A percentile compares a stretch with the other conserved stretches of the same genome.
Conservation (phyloP, 75 land plant genomes). For the Larix kaempferi region DNA sequence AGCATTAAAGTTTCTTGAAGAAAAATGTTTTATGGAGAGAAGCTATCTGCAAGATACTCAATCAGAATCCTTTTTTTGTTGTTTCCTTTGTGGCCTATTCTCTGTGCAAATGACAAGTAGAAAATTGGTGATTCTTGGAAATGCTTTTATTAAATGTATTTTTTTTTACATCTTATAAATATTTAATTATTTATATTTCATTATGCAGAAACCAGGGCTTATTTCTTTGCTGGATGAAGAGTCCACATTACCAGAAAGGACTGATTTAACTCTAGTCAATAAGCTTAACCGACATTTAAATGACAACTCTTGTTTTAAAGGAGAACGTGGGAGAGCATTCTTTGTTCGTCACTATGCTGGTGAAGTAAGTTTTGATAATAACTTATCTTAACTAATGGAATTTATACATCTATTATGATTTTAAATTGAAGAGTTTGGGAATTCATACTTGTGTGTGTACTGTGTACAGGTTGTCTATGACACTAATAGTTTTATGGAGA, state of each 20-base stretch:
- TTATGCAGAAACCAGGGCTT: slow-evolving; percentile 87
- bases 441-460: not conserved
- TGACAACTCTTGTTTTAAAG: slow-evolving; percentile 75
- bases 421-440: not conserved
- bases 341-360: slow-evolving; percentile 86
- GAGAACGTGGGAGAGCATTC: slow-evolving; percentile 76
- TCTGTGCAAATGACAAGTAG: not conserved
- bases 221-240: slow-evolving; percentile 94
- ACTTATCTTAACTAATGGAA: not conserved
- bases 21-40: no score
- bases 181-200: not conserved
- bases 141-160: not conserved
- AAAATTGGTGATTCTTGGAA: not conserved
- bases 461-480: slow-evolving; percentile 76
- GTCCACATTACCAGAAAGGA: slow-evolving; percentile 87
- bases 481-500: slow-evolving; percentile 89
- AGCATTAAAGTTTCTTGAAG: no score
- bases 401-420: not conserved
- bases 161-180: not conserved
- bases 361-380: slow-evolving; percentile 49
- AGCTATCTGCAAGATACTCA: no score
- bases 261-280: slow-evolving; percentile 78
- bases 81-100: not conserved
- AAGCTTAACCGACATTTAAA: slow-evolving; percentile 86
- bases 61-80: not conserved